These are phyloP conservation scores for Phytophthora hybrid DNA, from an alignment of 352 stramenopile genomes.

Conservation along the genomic window DNA sequence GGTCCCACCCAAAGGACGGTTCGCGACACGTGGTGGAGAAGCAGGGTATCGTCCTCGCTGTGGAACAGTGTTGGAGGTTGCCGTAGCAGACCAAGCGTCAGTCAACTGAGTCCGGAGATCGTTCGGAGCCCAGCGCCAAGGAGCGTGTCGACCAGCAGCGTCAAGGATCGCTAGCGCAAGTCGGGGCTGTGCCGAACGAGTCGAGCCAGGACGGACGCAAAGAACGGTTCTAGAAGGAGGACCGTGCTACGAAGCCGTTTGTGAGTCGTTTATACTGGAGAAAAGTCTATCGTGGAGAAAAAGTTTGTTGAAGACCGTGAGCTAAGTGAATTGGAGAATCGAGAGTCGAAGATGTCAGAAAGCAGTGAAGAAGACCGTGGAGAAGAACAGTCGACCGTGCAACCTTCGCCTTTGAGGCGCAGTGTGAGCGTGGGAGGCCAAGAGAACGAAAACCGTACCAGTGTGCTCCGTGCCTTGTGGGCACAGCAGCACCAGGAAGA, in stretches of 20 bases:
- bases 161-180: background rate
- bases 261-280: background rate
- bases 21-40: constrained; percentile 9
- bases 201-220: background rate
- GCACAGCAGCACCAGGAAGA: background rate
- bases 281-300: background rate
- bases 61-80: background rate
- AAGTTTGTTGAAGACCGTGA: background rate
- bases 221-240: background rate
- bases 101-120: background rate
- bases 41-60: background rate
- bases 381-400: background rate
- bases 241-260: background rate
- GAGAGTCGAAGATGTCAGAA: too few species aligned
- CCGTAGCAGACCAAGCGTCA: too few species aligned
- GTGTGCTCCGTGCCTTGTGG: too few species aligned
- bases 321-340: too few species aligned
- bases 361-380: too few species aligned
- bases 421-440: too few species aligned
- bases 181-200: background rate
- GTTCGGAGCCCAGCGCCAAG: background rate
- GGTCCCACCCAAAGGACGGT: background rate
- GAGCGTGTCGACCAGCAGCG: constrained; percentile 3
- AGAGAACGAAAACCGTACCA: too few species aligned
- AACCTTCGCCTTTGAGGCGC: too few species aligned